A percentile compares a stretch with the other conserved stretches of the same genome.
Evolutionary conservation across 1,139 yeast species (phyloP).

Genomic region (Kluyveromyces sp.): DNA sequence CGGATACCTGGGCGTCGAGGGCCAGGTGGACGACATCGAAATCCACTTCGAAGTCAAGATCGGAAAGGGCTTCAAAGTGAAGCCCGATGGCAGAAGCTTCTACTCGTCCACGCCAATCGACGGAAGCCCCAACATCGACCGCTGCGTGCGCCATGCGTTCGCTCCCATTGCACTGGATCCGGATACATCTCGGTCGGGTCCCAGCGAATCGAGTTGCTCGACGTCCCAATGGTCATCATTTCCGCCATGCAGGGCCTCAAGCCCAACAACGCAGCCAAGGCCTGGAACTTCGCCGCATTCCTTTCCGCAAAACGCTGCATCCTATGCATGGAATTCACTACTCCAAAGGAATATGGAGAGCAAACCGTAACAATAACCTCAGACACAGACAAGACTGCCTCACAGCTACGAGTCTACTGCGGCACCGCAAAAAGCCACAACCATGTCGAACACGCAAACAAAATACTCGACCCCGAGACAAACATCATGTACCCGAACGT

Average conservation of each 20-base stretch:
- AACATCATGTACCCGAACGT: slow-evolving; percentile 75
- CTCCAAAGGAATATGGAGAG: slow-evolving; percentile 68
- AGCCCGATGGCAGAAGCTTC: slow-evolving; percentile 51
- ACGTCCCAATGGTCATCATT: slow-evolving; percentile 60
- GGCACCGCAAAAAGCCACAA: slow-evolving; percentile 38
- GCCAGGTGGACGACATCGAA: slow-evolving; percentile 5
- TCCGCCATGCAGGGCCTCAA: slow-evolving; percentile 91
- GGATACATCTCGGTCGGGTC: slow-evolving; percentile 43
- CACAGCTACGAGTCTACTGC: slow-evolving; percentile 33
- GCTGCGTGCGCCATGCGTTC: slow-evolving; percentile 80
- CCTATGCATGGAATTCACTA: slow-evolving; percentile 79
- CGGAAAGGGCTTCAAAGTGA: slow-evolving; percentile 54
- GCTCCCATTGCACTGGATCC: slow-evolving; percentile 63
- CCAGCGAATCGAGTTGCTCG: slow-evolving; percentile 31
- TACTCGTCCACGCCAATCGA: slow-evolving; percentile 40
- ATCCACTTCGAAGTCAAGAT: slow-evolving; percentile 17
- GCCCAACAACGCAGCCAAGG: slow-evolving; percentile 86
- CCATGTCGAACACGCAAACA: slow-evolving; percentile 47
- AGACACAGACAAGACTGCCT: slow-evolving; percentile 40
- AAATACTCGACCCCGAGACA: slow-evolving; percentile 47
- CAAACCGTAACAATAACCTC: slow-evolving; percentile 67
- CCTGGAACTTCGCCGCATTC: slow-evolving; percentile 82
- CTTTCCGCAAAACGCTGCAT: slow-evolving; percentile 60
- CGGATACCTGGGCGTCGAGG: slow-evolving; percentile 3
- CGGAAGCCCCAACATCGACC: slow-evolving; percentile 47